Evolutionary conservation across 495 filamentous ascomycete genomes (phyloP).

Genomic region (Amphirosellinia nigrospora): DNA sequence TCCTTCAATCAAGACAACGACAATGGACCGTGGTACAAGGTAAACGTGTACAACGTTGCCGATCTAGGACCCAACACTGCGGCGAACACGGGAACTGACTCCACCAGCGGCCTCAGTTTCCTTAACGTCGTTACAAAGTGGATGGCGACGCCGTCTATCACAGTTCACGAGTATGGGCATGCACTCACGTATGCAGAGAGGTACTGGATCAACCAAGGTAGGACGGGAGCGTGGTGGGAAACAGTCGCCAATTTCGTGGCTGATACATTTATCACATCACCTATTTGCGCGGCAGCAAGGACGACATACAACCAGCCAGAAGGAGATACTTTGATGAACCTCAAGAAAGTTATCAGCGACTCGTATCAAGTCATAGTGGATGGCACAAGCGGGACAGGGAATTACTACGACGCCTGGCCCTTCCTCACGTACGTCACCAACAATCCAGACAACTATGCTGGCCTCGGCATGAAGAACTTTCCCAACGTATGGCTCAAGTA

Average conservation of each 20-base stretch:
- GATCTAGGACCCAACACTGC: slow-evolving; percentile 46
- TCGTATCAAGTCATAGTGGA: slow-evolving; percentile 54
- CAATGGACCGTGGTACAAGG: slow-evolving; percentile 49
- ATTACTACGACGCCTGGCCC: slow-evolving; percentile 49
- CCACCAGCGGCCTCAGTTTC: slow-evolving; percentile 42
- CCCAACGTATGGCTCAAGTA: slow-evolving; percentile 50
- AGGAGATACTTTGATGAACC: slow-evolving; percentile 48
- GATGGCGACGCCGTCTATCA: slow-evolving; percentile 45
- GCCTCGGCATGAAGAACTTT: slow-evolving; percentile 44
- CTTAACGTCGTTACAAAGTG: slow-evolving; percentile 50
- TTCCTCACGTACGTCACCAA: slow-evolving; percentile 50
- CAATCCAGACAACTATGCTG: slow-evolving; percentile 49
- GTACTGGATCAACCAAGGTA: slow-evolving; percentile 50
- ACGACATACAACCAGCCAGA: slow-evolving; percentile 37
- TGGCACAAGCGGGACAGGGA: slow-evolving; percentile 41
- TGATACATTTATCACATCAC: slow-evolving; percentile 50
- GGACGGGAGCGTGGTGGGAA: slow-evolving; percentile 57
- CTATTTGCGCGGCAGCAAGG: slow-evolving; percentile 42
- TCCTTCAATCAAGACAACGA: slow-evolving; percentile 45
- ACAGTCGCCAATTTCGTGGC: slow-evolving; percentile 54
- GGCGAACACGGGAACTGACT: slow-evolving; percentile 47
- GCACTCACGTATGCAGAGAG: slow-evolving; percentile 48
- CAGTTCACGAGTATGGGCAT: slow-evolving; percentile 55
- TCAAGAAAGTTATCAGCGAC: slow-evolving; percentile 50
- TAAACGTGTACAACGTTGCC: slow-evolving; percentile 51